Conservation (phyloP, 768 basidiomycete genomes). For the Boletus insuetus region DNA sequence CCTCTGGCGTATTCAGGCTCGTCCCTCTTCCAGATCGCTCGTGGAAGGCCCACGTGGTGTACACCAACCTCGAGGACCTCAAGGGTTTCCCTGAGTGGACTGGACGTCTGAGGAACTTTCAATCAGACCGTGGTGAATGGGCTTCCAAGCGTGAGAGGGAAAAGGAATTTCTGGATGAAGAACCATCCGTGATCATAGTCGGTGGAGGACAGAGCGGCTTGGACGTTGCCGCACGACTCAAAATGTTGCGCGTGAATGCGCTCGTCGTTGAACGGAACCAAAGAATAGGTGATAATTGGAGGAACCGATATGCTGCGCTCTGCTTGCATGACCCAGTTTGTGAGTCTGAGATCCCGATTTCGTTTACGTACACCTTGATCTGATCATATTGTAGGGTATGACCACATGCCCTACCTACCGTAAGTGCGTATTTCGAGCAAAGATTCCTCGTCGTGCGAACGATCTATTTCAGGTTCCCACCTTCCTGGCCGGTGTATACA, state of each 20-base stretch:
- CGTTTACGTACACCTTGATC: background rate
- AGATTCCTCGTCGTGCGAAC: background rate
- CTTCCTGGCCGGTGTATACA: slow-evolving; percentile 56
- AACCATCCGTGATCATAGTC: slow-evolving; percentile 52
- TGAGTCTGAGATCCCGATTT: slow-evolving; percentile 8
- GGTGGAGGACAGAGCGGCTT: slow-evolving; percentile 55
- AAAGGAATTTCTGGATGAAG: slow-evolving; percentile 33
- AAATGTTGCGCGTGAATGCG: slow-evolving; percentile 21
- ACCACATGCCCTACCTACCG: slow-evolving; percentile 56
- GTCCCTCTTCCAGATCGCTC: slow-evolving; percentile 40
- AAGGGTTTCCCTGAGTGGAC: slow-evolving; percentile 42
- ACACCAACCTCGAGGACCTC: slow-evolving; percentile 51
- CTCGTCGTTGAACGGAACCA: slow-evolving; percentile 27
- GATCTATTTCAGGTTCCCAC: slow-evolving; percentile 44
- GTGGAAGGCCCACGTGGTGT: slow-evolving; percentile 49
- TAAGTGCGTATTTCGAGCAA: slow-evolving; percentile 26
- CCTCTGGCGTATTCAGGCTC: slow-evolving; percentile 44
- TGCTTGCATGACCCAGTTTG: slow-evolving; percentile 35
- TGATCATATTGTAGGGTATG: slow-evolving; percentile 34
- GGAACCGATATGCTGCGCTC: slow-evolving; percentile 26
- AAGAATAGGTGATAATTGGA: slow-evolving; percentile 33
- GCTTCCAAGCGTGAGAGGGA: slow-evolving; percentile 27
- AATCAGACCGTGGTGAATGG: slow-evolving; percentile 37
- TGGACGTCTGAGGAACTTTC: slow-evolving; percentile 43
- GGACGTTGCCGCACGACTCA: slow-evolving; percentile 55